phyloP scores from a whole-genome alignment of 768 basidiomycete species.

The Coprinellus micaceus region DNA sequence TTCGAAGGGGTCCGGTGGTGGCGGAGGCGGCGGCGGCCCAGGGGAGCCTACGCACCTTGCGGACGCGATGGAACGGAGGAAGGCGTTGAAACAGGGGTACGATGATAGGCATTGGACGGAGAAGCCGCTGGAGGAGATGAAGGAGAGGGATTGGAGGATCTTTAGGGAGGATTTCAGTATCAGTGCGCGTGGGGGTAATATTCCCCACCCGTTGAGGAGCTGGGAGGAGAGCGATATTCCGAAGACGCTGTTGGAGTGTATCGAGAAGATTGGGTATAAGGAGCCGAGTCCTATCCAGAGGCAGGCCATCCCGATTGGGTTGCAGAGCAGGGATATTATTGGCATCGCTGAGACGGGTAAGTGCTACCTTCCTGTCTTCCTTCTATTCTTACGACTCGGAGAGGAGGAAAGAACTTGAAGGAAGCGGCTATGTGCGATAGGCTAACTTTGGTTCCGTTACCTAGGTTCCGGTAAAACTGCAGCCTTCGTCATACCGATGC shows the following conservation, averaged over 20 bases:
- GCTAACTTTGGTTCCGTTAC: too few species aligned
- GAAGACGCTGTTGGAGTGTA: slow-evolving; percentile 68
- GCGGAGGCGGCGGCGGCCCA: slow-evolving; percentile 30
- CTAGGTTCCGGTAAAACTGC: slow-evolving; percentile 98
- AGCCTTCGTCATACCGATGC: slow-evolving; percentile 97
- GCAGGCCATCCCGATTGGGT: slow-evolving; percentile 97
- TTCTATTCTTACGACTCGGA: too few species aligned
- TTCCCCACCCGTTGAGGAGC: slow-evolving; percentile 88
- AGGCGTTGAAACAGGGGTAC: slow-evolving; percentile 73
- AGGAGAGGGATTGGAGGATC: slow-evolving; percentile 98
- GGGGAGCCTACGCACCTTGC: slow-evolving; percentile 54
- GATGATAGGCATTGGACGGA: slow-evolving; percentile 99
- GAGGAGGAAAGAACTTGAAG: too few species aligned
- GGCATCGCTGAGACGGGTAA: slow-evolving; percentile 97
- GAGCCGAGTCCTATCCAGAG: slow-evolving; percentile 97
- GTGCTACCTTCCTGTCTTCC: slow-evolving; percentile 20
- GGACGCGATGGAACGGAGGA: slow-evolving; percentile 78
- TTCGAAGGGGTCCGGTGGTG: background rate
- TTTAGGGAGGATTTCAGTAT: slow-evolving; percentile 99
- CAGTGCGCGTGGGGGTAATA: slow-evolving; percentile 85
- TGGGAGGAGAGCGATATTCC: slow-evolving; percentile 92
- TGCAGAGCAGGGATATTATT: slow-evolving; percentile 95
- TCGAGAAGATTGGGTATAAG: slow-evolving; percentile 92
- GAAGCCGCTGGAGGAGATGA: slow-evolving; percentile 89
- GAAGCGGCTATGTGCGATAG: too few species aligned